Percentiles rank a stretch among this genome's conserved stretches.
phyloP scores from a whole-genome alignment of 2,329 filamentous ascomycete species.

The Penicillium sp. region DNA sequence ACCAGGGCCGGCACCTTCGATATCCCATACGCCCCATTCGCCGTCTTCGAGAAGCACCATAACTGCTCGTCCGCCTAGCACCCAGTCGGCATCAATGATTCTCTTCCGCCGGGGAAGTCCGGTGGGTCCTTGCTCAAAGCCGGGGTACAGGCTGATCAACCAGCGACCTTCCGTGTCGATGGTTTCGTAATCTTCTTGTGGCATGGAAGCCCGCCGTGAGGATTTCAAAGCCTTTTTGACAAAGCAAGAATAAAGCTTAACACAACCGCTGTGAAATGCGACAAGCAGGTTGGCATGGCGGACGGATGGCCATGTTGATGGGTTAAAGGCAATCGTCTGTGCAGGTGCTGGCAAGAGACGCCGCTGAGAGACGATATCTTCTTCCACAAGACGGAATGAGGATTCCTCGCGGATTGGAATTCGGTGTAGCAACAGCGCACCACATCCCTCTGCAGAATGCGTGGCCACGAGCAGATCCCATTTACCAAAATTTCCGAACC shows the following conservation, averaged over 20 bases:
- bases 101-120: conserved; percentile 39
- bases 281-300: conserved; percentile 57
- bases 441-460: conserved; percentile 45
- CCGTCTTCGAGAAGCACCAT: conserved; percentile 48
- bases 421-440: conserved; percentile 46
- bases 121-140: conserved; percentile 36
- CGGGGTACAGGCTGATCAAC: conserved; percentile 45
- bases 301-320: conserved; percentile 51
- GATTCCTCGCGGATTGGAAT: conserved; percentile 36
- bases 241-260: conserved; percentile 58
- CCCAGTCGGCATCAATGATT: conserved; percentile 48
- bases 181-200: conserved; percentile 33
- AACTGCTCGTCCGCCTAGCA: conserved; percentile 44
- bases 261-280: conserved; percentile 53
- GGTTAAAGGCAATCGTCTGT: conserved; percentile 54
- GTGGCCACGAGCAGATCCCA: conserved; percentile 50
- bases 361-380: conserved; percentile 46
- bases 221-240: conserved; percentile 25
- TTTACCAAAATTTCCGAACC: conserved; percentile 22
- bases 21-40: conserved; percentile 52
- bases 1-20: conserved; percentile 46
- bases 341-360: conserved; percentile 51
- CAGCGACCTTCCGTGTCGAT: conserved; percentile 41
- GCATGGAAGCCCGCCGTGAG: conserved; percentile 28
- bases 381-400: conserved; percentile 30